Evolutionary conservation across 495 filamentous ascomycete genomes (phyloP).

Genomic region (Penicillium nucicola): DNA sequence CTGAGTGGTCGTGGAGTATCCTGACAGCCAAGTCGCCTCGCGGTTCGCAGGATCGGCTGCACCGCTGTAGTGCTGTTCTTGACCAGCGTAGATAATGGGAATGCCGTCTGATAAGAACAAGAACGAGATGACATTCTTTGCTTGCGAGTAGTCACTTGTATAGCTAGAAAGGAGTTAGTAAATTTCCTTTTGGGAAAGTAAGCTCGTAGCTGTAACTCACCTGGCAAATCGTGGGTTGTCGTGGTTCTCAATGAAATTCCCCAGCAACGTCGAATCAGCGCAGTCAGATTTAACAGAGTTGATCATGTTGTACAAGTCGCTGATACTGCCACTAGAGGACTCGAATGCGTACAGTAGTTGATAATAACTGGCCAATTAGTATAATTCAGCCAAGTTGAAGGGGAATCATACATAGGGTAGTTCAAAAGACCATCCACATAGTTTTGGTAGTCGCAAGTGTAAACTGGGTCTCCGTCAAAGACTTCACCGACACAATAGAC

Average conservation of each 20-base stretch:
- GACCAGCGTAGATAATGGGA: slow-evolving; percentile 65
- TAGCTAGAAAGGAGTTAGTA: slow-evolving; percentile 32
- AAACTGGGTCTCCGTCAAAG: slow-evolving; percentile 56
- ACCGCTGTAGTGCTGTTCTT: slow-evolving; percentile 72
- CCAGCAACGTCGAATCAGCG: slow-evolving; percentile 60
- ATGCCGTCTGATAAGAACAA: slow-evolving; percentile 67
- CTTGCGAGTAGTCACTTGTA: slow-evolving; percentile 46
- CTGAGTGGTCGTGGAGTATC: slow-evolving; percentile 55
- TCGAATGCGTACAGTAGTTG: slow-evolving; percentile 60
- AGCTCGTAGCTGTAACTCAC: slow-evolving; percentile 13
- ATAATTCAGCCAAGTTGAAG: background rate
- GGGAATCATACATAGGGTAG: slow-evolving; percentile 45
- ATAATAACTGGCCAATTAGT: slow-evolving; percentile 39
- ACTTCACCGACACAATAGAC: slow-evolving; percentile 73
- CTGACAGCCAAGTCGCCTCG: slow-evolving; percentile 72
- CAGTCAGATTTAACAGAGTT: slow-evolving; percentile 52
- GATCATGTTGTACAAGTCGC: slow-evolving; percentile 56
- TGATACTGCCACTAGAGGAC: slow-evolving; percentile 55
- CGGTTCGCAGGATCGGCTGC: slow-evolving; percentile 64
- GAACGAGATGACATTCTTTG: slow-evolving; percentile 69
- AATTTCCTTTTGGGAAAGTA: background rate
- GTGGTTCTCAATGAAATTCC: slow-evolving; percentile 80
- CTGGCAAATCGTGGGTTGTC: slow-evolving; percentile 67
- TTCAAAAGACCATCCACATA: slow-evolving; percentile 63
- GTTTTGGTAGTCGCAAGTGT: slow-evolving; percentile 63